Evolutionary conservation across 441 rosid genomes (phyloP).

Genomic region (Croton setiger): DNA sequence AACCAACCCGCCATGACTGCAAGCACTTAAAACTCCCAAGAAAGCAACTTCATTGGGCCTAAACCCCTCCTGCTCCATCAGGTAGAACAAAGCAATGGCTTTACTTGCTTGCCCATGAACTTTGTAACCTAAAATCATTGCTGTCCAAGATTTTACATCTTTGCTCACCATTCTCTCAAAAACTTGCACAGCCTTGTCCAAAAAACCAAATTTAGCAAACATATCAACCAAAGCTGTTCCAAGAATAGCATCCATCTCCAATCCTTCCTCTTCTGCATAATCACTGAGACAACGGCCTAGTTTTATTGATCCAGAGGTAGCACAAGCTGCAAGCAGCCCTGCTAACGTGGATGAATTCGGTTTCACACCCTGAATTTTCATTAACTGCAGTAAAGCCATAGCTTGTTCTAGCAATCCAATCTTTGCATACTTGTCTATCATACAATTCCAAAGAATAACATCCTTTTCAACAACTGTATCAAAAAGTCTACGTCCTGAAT

Average conservation of each 20-base stretch:
- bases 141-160: constrained; percentile 63
- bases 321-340: constrained; percentile 52
- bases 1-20: constrained; percentile 66
- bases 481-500: constrained; percentile 43
- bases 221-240: constrained; percentile 62
- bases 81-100: constrained; percentile 38
- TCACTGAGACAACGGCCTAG: constrained; percentile 36
- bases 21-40: constrained; percentile 57
- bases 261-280: constrained; percentile 36
- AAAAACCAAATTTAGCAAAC: constrained; percentile 54
- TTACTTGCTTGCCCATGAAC: constrained; percentile 48
- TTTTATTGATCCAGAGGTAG: constrained; percentile 34
- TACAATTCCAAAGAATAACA: constrained; percentile 58
- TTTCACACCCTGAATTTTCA: constrained; percentile 40
- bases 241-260: constrained; percentile 42
- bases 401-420: constrained; percentile 45
- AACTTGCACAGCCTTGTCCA: constrained; percentile 41
- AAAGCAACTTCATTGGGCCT: constrained; percentile 60
- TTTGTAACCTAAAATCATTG: constrained; percentile 60
- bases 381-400: constrained; percentile 41
- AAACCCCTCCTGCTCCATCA: constrained; percentile 51
- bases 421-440: constrained; percentile 62
- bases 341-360: constrained; percentile 53
- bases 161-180: constrained; percentile 43
- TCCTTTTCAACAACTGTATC: constrained; percentile 40